A percentile compares a stretch with the other conserved stretches of the same genome.
These are phyloP conservation scores for Helminthosporium solani DNA, from an alignment of 2,329 filamentous ascomycete species.

Conservation along the genomic window DNA sequence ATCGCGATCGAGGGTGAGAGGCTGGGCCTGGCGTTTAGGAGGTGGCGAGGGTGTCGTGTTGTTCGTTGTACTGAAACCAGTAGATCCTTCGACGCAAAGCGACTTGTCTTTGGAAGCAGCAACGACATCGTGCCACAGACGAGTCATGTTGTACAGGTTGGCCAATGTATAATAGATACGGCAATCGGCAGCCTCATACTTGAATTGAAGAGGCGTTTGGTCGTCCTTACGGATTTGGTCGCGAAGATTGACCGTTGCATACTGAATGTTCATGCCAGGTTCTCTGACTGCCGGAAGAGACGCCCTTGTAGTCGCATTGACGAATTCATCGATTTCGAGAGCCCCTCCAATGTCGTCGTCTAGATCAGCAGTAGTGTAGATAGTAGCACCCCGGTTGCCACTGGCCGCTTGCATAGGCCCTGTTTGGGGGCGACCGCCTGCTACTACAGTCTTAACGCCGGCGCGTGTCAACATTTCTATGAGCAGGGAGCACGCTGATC, in stretches of 20 bases:
- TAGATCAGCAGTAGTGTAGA: constrained; percentile 35
- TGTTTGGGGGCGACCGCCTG: constrained; percentile 57
- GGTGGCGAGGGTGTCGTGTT: constrained; percentile 3
- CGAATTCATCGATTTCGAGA: constrained; percentile 2
- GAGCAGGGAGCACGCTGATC: constrained; percentile 59
- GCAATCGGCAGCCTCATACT: constrained; percentile 43
- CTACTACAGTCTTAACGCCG: constrained; percentile 54
- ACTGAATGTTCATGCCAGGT: constrained; percentile 25
- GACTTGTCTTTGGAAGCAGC: constrained; percentile 34
- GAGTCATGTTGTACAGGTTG: constrained; percentile 41
- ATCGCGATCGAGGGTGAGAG: constrained; percentile 1
- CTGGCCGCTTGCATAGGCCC: constrained; percentile 60
- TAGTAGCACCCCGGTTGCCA: constrained; percentile 57
- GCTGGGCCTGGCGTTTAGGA: neutral
- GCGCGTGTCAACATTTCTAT: constrained; percentile 52
- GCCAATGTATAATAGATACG: constrained; percentile 41
- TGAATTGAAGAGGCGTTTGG: constrained; percentile 38
- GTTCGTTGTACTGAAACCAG: constrained; percentile 18
- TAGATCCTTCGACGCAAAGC: constrained; percentile 38
- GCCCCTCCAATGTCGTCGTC: constrained; percentile 29
- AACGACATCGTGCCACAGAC: constrained; percentile 39
- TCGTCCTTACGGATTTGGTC: constrained; percentile 40
- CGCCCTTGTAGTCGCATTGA: constrained; percentile 1
- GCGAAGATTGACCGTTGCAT: constrained; percentile 38
- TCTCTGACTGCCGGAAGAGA: constrained; percentile 7